Evolutionary conservation across 805 yeast species (phyloP), one percentile per base, ranked within the genome.

Genomic region (Myxozyma geophila): DNA sequence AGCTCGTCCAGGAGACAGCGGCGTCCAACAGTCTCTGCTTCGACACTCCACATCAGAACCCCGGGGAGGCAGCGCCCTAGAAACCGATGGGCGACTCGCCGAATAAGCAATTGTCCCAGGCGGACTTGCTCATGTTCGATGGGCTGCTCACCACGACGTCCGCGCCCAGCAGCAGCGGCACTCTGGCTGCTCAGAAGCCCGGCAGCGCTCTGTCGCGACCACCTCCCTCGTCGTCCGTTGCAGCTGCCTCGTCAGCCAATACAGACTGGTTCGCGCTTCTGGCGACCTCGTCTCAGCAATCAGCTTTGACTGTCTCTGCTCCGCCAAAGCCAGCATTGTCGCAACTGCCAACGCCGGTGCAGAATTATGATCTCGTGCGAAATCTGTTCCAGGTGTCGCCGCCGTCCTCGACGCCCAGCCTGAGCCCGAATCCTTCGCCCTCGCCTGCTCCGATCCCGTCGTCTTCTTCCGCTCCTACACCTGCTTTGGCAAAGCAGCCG

Each of bases 61-160:
- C 28, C 46, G 55, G 37, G 41, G 36, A 19, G 21, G 46, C 9
- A 19, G 46, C n/a, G 15, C 28, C 13, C 28, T 46, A 6, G 21
- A 19, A 13, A 28, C 21, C 19, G 58, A 54, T 33, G 28, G 43
- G 41, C 51, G 28, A 21, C 19, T 19, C 40, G 17, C 33, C 58
- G 8, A 43, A 28, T 13, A 54, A 43, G 47, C 19, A 46, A 54
- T 54, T 57, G 28, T 57, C 56, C 23, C 54, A 43, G 48, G 66
- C 58, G 46, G 69, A 66, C 35, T 57, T 66, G 46, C 58, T 66
- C 12, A 33, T 59, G 41, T 66, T 66, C 44, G 69, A 66, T 58
- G 63, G 56, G 44, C 59, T 64, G 47, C 55, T 64, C 9, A 13
- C 54, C n/a, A 12, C 64, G 47, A 12, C 39, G 13, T 7, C 44